Base-by-base conservation (phyloP, 306 rosid species). In the Inga leiocalycina region DNA sequence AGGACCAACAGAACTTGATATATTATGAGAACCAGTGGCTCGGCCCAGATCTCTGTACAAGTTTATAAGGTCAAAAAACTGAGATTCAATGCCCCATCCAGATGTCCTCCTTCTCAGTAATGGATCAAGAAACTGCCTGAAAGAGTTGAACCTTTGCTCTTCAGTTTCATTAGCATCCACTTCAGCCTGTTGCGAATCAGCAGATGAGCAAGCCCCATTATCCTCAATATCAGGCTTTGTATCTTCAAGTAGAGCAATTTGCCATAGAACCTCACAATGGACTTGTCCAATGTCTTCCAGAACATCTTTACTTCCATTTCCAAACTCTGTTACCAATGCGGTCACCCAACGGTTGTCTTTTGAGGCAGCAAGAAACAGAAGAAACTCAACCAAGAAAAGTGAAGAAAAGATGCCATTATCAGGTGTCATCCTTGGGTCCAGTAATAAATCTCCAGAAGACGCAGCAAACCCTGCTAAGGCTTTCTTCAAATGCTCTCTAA, bases 331-430 rank as follows among this genome's bases (percentile, higher is more conserved):
- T 66, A 94, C 94, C 89, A 97, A 87, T 4, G 99, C 94, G 43
- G 92, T 88, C 62, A 94, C 87, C 99, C 99, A 97, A 32, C 97
- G 97, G 84, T 97, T 94, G 87, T 97, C 99, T 85, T 97, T 97
- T 3, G 98, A 92, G 81, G 94, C 97, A 84, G 99, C 98, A 83
- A 97, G 95, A 87, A 97, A 97, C 62, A 97, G 88, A 85, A 97
- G 97, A 87, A 97, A 97, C 89, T 97, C 99, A 81, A 94, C 92
- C 65, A 94, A 93, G 81, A 92, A 97, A 67, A 97, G 94, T 30
- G 98, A 91, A 37, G 94, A 82, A 82, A 94, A 94, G 16, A 88
- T 80, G 76, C 86, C 92, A 80, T 83, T 87, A 77, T 94, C 98
- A 34, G 80, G 70, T 16, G 92, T 85, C 89, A 92, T 91, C 84